Evolutionary conservation across 768 basidiomycete species (phyloP).

Genomic region (Thelephora ganbajun): DNA sequence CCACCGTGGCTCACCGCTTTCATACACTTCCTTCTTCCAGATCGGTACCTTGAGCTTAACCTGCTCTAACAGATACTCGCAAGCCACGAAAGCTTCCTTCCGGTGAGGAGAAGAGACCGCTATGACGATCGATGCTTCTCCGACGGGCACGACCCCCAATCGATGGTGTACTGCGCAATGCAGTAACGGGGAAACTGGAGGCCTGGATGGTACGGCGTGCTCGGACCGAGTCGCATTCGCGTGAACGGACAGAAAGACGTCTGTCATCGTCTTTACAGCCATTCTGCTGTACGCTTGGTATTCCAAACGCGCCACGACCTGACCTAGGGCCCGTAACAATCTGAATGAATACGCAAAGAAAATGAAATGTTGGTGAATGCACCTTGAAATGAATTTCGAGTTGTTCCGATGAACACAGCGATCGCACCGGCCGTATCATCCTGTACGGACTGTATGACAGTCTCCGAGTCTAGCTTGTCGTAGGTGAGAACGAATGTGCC

Average conservation of each 20-base stretch:
- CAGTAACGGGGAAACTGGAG: conserved; percentile 24
- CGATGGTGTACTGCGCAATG: conserved; percentile 61
- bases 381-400: conserved; percentile 80
- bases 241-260: conserved; percentile 38
- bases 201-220: conserved; percentile 7
- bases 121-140: conserved; percentile 73
- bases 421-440: conserved; percentile 58
- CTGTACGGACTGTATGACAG: conserved; percentile 47
- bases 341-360: conserved; percentile 33
- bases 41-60: conserved; percentile 77
- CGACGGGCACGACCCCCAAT: conserved; percentile 63
- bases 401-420: conserved; percentile 73
- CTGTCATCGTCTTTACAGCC: conserved; percentile 63
- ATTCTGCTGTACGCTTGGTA: conserved; percentile 77
- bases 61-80: conserved; percentile 74
- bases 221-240: conserved; percentile 28
- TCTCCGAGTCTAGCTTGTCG: conserved; percentile 36
- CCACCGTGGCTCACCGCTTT: neutral
- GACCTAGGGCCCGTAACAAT: conserved; percentile 54
- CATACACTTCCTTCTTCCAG: conserved; percentile 85
- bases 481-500: conserved; percentile 50
- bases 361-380: neutral
- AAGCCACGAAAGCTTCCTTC: conserved; percentile 65
- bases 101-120: conserved; percentile 78
- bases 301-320: conserved; percentile 55